phyloP scores from a whole-genome alignment of 2,329 filamentous ascomycete species.

The Fusarium albidum region DNA sequence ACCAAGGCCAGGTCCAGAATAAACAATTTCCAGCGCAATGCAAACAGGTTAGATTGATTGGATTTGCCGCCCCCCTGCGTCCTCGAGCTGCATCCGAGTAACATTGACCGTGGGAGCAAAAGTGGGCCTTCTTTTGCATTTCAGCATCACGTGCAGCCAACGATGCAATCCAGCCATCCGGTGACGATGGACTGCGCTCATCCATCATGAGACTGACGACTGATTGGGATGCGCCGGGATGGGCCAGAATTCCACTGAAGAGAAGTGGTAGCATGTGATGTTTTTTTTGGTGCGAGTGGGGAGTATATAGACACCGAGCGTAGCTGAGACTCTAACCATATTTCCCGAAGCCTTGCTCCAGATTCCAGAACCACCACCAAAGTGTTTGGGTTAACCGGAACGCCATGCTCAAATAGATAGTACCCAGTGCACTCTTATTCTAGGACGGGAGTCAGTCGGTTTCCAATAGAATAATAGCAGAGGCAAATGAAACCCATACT shows the following conservation, averaged over 20 bases:
- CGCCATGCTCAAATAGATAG: constrained; percentile 9
- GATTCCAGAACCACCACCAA: constrained; percentile 1
- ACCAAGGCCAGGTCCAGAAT: constrained; percentile 7
- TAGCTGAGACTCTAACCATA: not conserved
- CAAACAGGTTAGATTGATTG: constrained; percentile 27
- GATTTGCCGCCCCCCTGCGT: constrained; percentile 34
- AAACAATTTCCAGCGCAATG: constrained; percentile 29
- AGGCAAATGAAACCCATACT: constrained; percentile 42
- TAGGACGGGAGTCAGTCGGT: constrained; percentile 13
- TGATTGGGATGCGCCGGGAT: not conserved
- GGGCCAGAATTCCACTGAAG: not conserved
- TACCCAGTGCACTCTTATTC: constrained; percentile 13
- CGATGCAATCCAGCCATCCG: constrained; percentile 19
- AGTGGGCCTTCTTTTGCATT: constrained; percentile 24
- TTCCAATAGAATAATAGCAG: accelerated
- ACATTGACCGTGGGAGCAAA: constrained; percentile 23
- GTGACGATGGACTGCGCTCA: constrained; percentile 13
- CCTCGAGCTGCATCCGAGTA: constrained; percentile 19
- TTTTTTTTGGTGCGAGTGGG: constrained; percentile 10
- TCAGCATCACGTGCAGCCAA: constrained; percentile 26
- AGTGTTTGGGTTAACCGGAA: constrained; percentile 10
- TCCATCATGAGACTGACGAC: too few species aligned
- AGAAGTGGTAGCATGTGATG: not conserved
- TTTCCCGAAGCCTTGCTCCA: not conserved
- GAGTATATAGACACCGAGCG: not conserved